Conservation (phyloP, 2,329 filamentous ascomycete genomes). For the Penicillium sp. region DNA sequence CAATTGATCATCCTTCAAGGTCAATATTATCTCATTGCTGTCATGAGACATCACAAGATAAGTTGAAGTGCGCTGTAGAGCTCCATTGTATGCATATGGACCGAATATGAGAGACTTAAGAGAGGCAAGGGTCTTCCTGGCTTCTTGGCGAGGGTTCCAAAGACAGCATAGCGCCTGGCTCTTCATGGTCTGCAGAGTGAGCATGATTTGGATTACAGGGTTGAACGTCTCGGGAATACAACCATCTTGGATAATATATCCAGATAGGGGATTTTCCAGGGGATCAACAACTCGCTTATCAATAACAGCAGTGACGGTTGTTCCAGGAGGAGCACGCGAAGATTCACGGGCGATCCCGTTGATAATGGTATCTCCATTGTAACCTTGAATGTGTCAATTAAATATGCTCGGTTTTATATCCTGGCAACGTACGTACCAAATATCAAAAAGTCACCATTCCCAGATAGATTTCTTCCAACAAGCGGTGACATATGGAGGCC, state of each 20-base stretch:
- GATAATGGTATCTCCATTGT: constrained; percentile 32
- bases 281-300: constrained; percentile 7
- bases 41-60: constrained; percentile 68
- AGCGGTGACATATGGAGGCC: constrained; percentile 58
- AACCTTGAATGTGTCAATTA: constrained; percentile 24
- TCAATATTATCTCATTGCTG: constrained; percentile 59
- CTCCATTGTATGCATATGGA: constrained; percentile 56
- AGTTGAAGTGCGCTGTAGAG: constrained; percentile 59
- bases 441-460: constrained; percentile 9
- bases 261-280: constrained; percentile 3
- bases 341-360: constrained; percentile 4
- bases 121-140: background rate
- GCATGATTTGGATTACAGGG: constrained; percentile 11
- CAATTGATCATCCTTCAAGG: constrained; percentile 55
- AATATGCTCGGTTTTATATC: background rate
- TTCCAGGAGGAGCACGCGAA: constrained; percentile 1
- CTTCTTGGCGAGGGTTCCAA: background rate
- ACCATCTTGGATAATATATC: constrained; percentile 20
- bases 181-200: constrained; percentile 8
- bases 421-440: constrained; percentile 1
- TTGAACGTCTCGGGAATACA: constrained; percentile 15
- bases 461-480: constrained; percentile 44
- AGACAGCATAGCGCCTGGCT: background rate
- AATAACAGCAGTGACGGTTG: constrained; percentile 17
- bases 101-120: constrained; percentile 56